Evolutionary conservation across 1,284 basidiomycete species (phyloP).

Genomic region (Leccinum solheimii): DNA sequence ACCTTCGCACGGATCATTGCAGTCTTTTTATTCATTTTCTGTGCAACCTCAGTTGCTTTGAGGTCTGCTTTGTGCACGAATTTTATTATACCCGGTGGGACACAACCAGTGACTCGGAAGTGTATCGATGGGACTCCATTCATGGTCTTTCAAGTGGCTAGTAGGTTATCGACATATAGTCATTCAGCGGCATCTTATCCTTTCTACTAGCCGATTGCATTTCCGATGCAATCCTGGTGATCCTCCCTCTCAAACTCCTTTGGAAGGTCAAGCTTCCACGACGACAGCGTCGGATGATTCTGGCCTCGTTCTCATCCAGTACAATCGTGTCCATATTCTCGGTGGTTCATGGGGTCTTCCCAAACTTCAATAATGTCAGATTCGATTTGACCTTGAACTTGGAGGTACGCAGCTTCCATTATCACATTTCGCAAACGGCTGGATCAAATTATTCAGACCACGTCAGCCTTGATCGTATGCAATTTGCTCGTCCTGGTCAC

Average conservation of each 20-base stretch:
- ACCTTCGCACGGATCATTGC: neutral
- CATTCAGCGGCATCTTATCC: neutral
- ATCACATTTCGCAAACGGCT: neutral
- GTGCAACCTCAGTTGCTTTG: neutral
- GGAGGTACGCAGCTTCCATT: neutral
- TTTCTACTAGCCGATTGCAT: neutral
- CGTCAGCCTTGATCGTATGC: neutral
- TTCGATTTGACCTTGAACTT: neutral
- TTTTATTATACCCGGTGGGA: neutral
- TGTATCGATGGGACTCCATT: neutral
- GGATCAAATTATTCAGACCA: neutral
- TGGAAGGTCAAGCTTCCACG: neutral
- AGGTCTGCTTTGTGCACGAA: neutral
- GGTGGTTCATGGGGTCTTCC: neutral
- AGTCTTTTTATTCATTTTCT: neutral
- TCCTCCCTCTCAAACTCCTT: neutral
- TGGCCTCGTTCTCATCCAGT: neutral
- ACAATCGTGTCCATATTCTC: neutral
- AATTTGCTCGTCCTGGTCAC: neutral
- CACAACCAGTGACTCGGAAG: neutral
- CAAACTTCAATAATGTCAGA: neutral
- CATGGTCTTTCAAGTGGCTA: neutral
- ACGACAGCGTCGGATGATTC: neutral
- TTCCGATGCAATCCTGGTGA: neutral
- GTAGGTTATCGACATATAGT: neutral